phyloP scores from a whole-genome alignment of 1,139 yeast species.

The Eremothecium cymbalariae region DNA sequence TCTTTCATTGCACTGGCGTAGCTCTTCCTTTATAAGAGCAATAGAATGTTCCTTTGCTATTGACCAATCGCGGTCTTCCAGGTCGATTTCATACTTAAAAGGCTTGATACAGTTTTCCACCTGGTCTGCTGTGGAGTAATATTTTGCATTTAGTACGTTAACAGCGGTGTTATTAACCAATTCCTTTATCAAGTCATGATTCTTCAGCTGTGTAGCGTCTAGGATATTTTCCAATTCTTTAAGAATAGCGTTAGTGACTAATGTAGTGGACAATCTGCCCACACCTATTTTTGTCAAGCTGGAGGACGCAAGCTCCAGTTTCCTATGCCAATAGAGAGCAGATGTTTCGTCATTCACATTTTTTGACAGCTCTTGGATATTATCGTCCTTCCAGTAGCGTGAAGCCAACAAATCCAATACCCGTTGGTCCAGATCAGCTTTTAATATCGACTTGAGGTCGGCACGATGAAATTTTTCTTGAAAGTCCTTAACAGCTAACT shows the following conservation, averaged over 20 bases:
- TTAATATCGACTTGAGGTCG: slow-evolving; percentile 69
- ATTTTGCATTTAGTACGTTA: slow-evolving; percentile 66
- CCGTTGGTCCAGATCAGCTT: slow-evolving; percentile 80
- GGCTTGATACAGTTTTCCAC: slow-evolving; percentile 98
- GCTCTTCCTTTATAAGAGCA: slow-evolving; percentile 68
- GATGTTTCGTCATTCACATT: slow-evolving; percentile 38
- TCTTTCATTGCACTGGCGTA: slow-evolving; percentile 69
- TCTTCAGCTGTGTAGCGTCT: slow-evolving; percentile 58
- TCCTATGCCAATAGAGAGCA: slow-evolving; percentile 81
- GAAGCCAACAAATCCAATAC: slow-evolving; percentile 81
- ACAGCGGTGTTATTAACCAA: slow-evolving; percentile 82
- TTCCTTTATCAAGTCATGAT: slow-evolving; percentile 76
- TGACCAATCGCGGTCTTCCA: slow-evolving; percentile 92
- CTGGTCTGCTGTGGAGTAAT: slow-evolving; percentile 91
- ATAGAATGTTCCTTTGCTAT: slow-evolving; percentile 73
- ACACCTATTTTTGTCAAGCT: slow-evolving; percentile 86
- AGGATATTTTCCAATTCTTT: slow-evolving; percentile 65
- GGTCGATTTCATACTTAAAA: slow-evolving; percentile 90
- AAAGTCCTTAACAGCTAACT: slow-evolving; percentile 79
- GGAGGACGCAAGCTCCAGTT: slow-evolving; percentile 75
- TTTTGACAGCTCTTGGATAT: slow-evolving; percentile 22
- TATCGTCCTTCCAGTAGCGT: slow-evolving; percentile 75
- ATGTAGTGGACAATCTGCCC: slow-evolving; percentile 78
- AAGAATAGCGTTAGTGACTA: slow-evolving; percentile 72
- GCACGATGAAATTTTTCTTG: slow-evolving; percentile 75